These are phyloP conservation scores for Neoboletus magnificus DNA, from an alignment of 768 basidiomycete genomes.

Conservation along the genomic window DNA sequence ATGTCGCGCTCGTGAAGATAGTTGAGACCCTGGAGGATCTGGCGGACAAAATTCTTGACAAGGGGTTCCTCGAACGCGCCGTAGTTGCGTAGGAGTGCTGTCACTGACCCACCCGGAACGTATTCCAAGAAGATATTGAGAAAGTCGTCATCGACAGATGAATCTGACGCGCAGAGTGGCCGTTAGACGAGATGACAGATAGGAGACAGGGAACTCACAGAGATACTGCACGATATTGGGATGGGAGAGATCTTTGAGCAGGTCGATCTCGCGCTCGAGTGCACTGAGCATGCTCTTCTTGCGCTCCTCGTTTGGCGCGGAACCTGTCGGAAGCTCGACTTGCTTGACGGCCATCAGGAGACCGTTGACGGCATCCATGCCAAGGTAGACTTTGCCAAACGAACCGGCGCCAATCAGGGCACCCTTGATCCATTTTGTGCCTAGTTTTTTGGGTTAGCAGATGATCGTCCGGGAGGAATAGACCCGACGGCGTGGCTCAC, in stretches of 20 bases:
- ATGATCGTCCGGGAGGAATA: not conserved
- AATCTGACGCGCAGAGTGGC: conserved; percentile 55
- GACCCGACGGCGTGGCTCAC: conserved; percentile 33
- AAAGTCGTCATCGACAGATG: conserved; percentile 84
- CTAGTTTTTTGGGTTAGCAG: conserved; percentile 34
- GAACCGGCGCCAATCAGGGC: conserved; percentile 94
- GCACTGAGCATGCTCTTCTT: conserved; percentile 92
- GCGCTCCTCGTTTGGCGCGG: conserved; percentile 83
- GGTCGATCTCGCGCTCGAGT: conserved; percentile 89
- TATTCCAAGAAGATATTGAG: conserved; percentile 98
- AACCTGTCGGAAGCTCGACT: conserved; percentile 85
- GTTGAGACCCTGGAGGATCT: conserved; percentile 83
- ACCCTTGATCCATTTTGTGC: conserved; percentile 95
- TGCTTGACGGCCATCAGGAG: conserved; percentile 97
- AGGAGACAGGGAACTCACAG: conserved; percentile 51
- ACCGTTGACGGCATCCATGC: conserved; percentile 89
- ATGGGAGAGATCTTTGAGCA: conserved; percentile 89
- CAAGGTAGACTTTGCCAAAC: conserved; percentile 92
- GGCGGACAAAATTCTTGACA: conserved; percentile 89
- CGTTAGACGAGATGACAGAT: not conserved
- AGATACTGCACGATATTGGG: conserved; percentile 98
- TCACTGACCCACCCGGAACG: conserved; percentile 92
- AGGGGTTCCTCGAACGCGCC: conserved; percentile 93
- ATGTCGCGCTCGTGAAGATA: conserved; percentile 93
- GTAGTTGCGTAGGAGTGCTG: conserved; percentile 83